These are phyloP conservation scores for Trifolium repens DNA, from an alignment of 306 rosid genomes.

Conservation along the genomic window DNA sequence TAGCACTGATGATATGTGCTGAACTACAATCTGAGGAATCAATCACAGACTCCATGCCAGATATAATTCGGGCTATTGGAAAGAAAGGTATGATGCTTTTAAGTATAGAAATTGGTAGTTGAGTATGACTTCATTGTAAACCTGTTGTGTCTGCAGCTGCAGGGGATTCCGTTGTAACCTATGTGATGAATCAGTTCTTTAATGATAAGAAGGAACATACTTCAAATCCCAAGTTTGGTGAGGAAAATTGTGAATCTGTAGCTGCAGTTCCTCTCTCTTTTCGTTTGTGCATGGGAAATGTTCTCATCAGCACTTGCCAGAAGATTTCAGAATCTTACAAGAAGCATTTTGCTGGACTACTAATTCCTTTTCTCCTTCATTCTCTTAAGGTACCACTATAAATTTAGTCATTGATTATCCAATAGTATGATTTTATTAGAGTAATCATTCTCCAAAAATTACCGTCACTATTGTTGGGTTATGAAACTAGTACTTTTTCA, in stretches of 20 bases:
- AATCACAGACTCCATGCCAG: constrained; percentile 38
- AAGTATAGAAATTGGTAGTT: constrained; percentile 23
- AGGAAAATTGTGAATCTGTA: constrained; percentile 31
- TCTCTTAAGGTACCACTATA: constrained; percentile 64
- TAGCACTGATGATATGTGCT: constrained; percentile 87
- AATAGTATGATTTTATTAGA: constrained; percentile 5
- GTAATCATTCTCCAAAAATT: constrained; percentile 25
- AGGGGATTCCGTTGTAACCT: constrained; percentile 50
- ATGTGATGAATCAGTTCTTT: constrained; percentile 55
- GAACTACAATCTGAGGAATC: constrained; percentile 66
- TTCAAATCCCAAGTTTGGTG: constrained; percentile 41
- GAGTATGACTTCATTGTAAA: constrained; percentile 35
- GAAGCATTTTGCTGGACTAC: constrained; percentile 57
- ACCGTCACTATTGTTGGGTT: constrained; percentile 38
- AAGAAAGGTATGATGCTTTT: constrained; percentile 50
- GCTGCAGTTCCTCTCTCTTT: constrained; percentile 58
- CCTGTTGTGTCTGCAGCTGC: constrained; percentile 50
- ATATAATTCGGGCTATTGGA: constrained; percentile 41
- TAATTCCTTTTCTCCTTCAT: constrained; percentile 64
- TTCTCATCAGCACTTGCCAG: constrained; percentile 85
- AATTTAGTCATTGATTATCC: constrained; percentile 13
- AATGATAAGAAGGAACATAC: constrained; percentile 37
- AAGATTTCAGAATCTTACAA: constrained; percentile 65
- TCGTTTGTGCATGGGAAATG: constrained; percentile 90
- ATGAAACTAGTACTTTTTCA: constrained; percentile 37